phyloP scores from a whole-genome alignment of 2,329 filamentous ascomycete species.

The Botrytis aclada region DNA sequence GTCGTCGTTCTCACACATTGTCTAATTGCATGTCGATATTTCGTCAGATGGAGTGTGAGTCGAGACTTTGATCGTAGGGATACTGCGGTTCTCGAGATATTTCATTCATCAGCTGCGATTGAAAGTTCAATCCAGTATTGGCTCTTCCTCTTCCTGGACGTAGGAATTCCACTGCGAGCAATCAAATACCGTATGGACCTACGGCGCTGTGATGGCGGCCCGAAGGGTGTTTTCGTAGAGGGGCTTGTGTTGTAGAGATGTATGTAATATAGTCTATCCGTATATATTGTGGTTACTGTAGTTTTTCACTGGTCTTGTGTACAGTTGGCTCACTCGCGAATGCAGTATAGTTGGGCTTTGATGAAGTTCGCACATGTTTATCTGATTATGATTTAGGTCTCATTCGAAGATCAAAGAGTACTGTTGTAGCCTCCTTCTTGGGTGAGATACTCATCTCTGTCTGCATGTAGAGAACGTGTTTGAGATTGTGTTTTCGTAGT shows the following conservation, averaged over 20 bases:
- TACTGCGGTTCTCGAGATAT: neutral
- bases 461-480: neutral
- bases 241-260: neutral
- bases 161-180: neutral
- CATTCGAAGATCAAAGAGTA: fast-evolving
- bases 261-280: neutral
- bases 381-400: neutral
- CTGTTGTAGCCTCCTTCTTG: neutral
- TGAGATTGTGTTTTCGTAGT: no score
- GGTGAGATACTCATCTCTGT: neutral
- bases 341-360: neutral
- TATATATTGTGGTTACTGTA: neutral
- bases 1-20: neutral
- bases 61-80: no score
- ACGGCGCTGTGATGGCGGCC: neutral
- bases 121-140: neutral
- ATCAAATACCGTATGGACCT: neutral
- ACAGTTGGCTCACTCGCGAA: neutral
- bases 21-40: neutral
- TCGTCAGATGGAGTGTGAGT: neutral
- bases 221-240: neutral
- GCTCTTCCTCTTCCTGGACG: no score
- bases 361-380: neutral
- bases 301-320: neutral
- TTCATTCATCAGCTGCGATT: neutral